Conservation (phyloP, 2,329 filamentous ascomycete species). For the Aspergillus pseudoglaucus region DNA sequence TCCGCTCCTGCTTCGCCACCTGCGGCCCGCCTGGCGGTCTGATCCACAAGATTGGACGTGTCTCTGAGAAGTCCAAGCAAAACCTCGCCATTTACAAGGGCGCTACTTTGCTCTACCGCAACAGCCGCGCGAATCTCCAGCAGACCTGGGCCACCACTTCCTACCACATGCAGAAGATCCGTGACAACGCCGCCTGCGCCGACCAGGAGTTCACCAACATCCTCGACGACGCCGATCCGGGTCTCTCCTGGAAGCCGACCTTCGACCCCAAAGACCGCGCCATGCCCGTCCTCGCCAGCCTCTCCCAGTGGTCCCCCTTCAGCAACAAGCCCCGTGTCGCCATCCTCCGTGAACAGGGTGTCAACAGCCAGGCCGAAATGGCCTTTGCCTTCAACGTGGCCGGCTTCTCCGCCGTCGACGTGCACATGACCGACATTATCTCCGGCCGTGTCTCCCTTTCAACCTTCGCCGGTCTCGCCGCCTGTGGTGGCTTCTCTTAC, state of each 20-base stretch:
- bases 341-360: slow-evolving; percentile 89
- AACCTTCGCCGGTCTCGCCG: slow-evolving; percentile 80
- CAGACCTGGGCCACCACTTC: slow-evolving; percentile 85
- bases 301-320: slow-evolving; percentile 53
- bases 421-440: slow-evolving; percentile 92
- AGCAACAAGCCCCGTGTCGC: slow-evolving; percentile 69
- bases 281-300: slow-evolving; percentile 59
- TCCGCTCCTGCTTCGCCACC: slow-evolving; percentile 84
- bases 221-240: slow-evolving; percentile 67
- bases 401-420: slow-evolving; percentile 84
- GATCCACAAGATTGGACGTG: slow-evolving; percentile 75
- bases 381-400: slow-evolving; percentile 90
- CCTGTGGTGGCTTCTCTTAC: slow-evolving; percentile 96
- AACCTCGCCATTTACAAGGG: slow-evolving; percentile 69
- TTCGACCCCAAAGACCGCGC: slow-evolving; percentile 74
- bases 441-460: slow-evolving; percentile 71
- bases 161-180: slow-evolving; percentile 79
- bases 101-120: slow-evolving; percentile 60
- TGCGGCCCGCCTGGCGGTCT: slow-evolving; percentile 76
- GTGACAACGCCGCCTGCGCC: slow-evolving; percentile 82
- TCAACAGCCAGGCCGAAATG: slow-evolving; percentile 96
- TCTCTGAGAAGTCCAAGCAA: slow-evolving; percentile 63
- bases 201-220: slow-evolving; percentile 75
- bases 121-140: slow-evolving; percentile 68
- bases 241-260: slow-evolving; percentile 74